Base-by-base conservation (phyloP, 2,329 filamentous ascomycete genomes). In the Fusarium robinianum region DNA sequence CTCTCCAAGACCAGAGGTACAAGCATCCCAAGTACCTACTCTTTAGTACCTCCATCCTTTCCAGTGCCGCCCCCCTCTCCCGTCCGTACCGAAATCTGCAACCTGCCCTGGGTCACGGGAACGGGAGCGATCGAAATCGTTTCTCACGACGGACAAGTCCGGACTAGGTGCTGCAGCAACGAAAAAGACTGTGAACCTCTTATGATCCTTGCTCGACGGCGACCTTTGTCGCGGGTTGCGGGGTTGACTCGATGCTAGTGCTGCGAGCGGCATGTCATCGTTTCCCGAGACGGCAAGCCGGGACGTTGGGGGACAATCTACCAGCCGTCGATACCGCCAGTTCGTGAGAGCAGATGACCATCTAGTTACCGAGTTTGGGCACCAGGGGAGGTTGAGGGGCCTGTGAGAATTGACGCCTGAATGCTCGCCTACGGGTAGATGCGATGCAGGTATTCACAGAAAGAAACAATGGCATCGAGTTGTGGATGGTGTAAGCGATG, bases 181-280 rank as follows among this genome's bases (percentile, higher is more conserved):
- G 27, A n/a, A 26, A 17, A 29, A 45, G 35, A 22, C 34, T 40
- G n/a, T 10, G 6, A 6, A 6, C 26, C 10, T 29, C 25, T 37
- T 41, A 46, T 46, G 38, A 58, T 48, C 57, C 57, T 40, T 41
- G 46, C 29, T 41, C 41, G n/a, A n/a, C n/a, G n/a, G n/a, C n/a
- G n/a, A n/a, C n/a, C 38, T 37, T 29, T 29, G 32, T 35, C 17
- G 41, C 32, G 31, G 31, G 51, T 51, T 60, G 57, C 44, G 57
- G 57, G 57, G 57, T 59, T 53, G n/a, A 46, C 41, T 49, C 40
- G 46, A 46, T 59, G 46, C 49, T 58, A 56, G 49, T 53, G 57
- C 37, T 50, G 43, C 34, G 42, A 41, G 36, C 39, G 38, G 48
- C 41, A 48, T 51, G 51, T 44, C 56, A 54, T 44, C 23, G 34